phyloP scores from a whole-genome alignment of 164 flowering plant genomes.

The Magnolia sinica region DNA sequence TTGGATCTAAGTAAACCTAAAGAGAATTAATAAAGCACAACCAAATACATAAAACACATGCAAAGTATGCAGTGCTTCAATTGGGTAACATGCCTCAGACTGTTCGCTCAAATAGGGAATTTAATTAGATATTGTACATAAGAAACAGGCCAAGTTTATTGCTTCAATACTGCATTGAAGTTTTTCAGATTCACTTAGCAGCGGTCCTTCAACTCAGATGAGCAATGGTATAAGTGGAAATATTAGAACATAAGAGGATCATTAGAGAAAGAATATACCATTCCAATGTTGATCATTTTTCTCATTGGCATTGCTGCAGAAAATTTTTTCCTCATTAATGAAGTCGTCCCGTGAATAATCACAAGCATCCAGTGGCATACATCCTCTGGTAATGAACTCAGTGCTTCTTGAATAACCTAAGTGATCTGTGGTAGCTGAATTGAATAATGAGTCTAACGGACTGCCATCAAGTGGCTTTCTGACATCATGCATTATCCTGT shows the following conservation, averaged over 20 bases:
- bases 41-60: neutral
- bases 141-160: neutral
- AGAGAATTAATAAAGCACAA: neutral
- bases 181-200: neutral
- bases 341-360: constrained; percentile 13
- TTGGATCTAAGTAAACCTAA: neutral
- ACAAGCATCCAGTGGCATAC: constrained; percentile 19
- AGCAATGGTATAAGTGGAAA: neutral
- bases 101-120: neutral
- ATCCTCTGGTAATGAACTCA: constrained; percentile 13
- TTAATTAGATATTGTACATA: neutral
- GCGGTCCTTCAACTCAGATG: neutral
- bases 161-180: neutral
- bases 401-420: constrained; percentile 19
- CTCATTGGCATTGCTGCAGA: constrained; percentile 17
- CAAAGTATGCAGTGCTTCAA: neutral
- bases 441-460: constrained; percentile 22
- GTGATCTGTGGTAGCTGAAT: constrained; percentile 15
- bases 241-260: neutral
- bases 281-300: constrained; percentile 25
- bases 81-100: neutral
- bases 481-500: constrained; percentile 33
- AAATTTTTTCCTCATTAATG: constrained; percentile 21
- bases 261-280: constrained; percentile 30
- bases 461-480: constrained; percentile 24